phyloP scores from a whole-genome alignment of 2,329 filamentous ascomycete species.

The Nigrospora sphaerica region DNA sequence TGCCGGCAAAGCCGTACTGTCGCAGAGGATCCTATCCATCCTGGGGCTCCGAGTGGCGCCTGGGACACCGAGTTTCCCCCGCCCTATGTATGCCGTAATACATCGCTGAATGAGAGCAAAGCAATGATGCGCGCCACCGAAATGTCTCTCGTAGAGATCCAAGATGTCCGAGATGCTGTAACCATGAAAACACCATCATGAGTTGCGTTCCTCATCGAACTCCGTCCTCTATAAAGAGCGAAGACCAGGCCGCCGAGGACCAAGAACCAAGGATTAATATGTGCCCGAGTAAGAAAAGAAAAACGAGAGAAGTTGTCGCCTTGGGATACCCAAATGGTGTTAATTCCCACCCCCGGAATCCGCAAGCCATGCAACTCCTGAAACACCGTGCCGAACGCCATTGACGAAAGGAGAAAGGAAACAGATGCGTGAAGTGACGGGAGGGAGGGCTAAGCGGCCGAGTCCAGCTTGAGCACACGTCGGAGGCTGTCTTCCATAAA shows the following conservation, averaged over 20 bases:
- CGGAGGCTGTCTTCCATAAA: conserved; percentile 48
- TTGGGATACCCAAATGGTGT: too few relatives aligned
- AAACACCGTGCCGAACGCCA: conserved; percentile 7
- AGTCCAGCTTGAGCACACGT: conserved; percentile 39
- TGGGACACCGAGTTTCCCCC: too few relatives aligned
- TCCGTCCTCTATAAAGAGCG: neutral
- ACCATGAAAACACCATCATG: conserved; percentile 1
- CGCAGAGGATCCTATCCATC: too few relatives aligned
- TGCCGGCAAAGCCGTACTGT: too few relatives aligned
- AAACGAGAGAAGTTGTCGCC: neutral
- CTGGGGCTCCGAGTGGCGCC: too few relatives aligned
- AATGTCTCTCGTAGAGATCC: conserved; percentile 4
- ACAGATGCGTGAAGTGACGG: conserved; percentile 1
- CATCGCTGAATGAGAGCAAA: conserved; percentile 7
- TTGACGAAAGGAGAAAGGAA: conserved; percentile 1
- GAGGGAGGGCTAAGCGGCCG: conserved; percentile 7
- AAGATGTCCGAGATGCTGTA: conserved; percentile 6
- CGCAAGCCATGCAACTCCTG: conserved; percentile 1
- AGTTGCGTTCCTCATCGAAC: conserved; percentile 1
- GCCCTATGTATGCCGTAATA: conserved; percentile 7
- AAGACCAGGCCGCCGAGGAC: neutral
- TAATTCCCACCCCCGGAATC: too few relatives aligned
- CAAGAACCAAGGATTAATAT: neutral
- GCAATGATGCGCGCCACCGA: conserved; percentile 1
- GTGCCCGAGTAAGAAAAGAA: neutral